phyloP scores from a whole-genome alignment of 805 yeast species.

The Saccharomycopsis vini region DNA sequence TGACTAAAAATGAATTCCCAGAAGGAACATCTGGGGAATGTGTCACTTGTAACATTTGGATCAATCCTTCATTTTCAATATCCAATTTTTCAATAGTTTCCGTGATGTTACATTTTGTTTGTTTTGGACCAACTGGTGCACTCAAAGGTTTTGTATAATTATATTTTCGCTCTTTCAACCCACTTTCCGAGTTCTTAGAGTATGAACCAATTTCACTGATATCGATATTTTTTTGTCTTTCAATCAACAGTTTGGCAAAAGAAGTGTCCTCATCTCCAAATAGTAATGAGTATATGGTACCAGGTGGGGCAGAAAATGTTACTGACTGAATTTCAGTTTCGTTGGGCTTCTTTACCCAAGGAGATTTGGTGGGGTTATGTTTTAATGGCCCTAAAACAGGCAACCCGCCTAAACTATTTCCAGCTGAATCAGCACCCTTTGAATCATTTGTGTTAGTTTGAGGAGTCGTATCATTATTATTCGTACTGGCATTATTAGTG shows the following conservation, averaged over 20 bases:
- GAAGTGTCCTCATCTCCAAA: slow-evolving; percentile 48
- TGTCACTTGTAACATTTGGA: slow-evolving; percentile 47
- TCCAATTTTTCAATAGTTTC: slow-evolving; percentile 51
- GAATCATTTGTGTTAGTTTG: background rate
- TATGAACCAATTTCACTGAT: slow-evolving; percentile 41
- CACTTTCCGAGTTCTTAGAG: slow-evolving; percentile 24
- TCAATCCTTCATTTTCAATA: slow-evolving; percentile 30
- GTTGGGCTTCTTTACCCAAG: slow-evolving; percentile 34
- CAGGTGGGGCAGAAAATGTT: slow-evolving; percentile 52
- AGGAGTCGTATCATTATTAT: background rate
- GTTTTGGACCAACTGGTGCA: slow-evolving; percentile 69
- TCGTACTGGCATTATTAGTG: background rate
- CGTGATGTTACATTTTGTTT: slow-evolving; percentile 54
- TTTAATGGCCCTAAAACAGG: slow-evolving; percentile 31
- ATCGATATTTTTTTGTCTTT: slow-evolving; percentile 54
- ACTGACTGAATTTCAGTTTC: slow-evolving; percentile 53
- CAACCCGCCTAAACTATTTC: slow-evolving; percentile 29
- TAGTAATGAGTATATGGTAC: slow-evolving; percentile 46
- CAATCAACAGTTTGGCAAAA: slow-evolving; percentile 31
- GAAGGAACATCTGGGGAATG: slow-evolving; percentile 80
- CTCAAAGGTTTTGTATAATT: slow-evolving; percentile 55
- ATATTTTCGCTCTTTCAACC: slow-evolving; percentile 37
- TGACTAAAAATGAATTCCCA: slow-evolving; percentile 57
- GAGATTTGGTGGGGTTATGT: slow-evolving; percentile 38
- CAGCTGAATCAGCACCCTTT: slow-evolving; percentile 10